Evolutionary conservation across 1,284 basidiomycete genomes (phyloP).

Genomic region (Rhodotorula sp.): DNA sequence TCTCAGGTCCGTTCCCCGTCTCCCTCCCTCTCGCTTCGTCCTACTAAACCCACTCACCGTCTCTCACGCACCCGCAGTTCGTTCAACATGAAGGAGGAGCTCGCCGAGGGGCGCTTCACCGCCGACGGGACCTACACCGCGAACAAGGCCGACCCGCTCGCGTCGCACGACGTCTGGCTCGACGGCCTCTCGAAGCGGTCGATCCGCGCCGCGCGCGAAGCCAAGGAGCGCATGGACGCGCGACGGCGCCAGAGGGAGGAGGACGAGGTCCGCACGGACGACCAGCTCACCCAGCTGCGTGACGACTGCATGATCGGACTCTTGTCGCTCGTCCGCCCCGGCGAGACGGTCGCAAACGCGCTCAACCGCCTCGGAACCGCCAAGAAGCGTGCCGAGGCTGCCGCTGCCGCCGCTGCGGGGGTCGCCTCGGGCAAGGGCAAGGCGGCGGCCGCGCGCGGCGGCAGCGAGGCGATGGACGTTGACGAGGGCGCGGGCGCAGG

Average conservation of each 20-base stretch:
- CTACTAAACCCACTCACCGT: background rate
- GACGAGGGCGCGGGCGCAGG: constrained; percentile 23
- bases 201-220: constrained; percentile 74
- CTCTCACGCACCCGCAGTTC: constrained; percentile 21
- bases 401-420: constrained; percentile 59
- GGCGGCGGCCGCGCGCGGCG: constrained; percentile 1
- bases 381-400: constrained; percentile 70
- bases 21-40: no score
- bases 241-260: constrained; percentile 68
- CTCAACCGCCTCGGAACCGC: constrained; percentile 78
- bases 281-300: constrained; percentile 42
- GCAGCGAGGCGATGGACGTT: constrained; percentile 38
- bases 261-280: constrained; percentile 58
- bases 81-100: constrained; percentile 99
- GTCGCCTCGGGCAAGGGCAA: constrained; percentile 52
- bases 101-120: constrained; percentile 95
- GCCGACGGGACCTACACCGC: constrained; percentile 67
- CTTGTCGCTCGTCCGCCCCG: constrained; percentile 75
- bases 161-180: constrained; percentile 93
- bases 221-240: constrained; percentile 62
- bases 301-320: constrained; percentile 64
- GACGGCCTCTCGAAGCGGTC: constrained; percentile 80
- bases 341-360: constrained; percentile 87
- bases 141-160: constrained; percentile 80
- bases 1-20: constrained; percentile 55